phyloP scores from a whole-genome alignment of 1,284 basidiomycete species.

The Puccinia horiana region DNA sequence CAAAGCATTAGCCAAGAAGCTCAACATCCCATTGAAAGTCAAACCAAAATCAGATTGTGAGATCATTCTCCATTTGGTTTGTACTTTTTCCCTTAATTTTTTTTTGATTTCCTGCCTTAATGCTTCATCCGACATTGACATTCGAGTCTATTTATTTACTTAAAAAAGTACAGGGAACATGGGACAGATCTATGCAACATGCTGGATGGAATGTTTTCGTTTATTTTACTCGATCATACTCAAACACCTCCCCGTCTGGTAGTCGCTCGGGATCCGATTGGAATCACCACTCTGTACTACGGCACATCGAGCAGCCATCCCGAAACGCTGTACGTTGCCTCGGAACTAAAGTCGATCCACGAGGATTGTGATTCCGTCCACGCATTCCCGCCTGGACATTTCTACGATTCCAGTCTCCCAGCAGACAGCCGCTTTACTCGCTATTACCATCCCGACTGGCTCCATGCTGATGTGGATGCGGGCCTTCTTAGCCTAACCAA shows the following conservation, averaged over 20 bases:
- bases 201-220: conserved; percentile 99
- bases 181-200: conserved; percentile 73
- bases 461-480: conserved; percentile 70
- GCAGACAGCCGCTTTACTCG: conserved; percentile 71
- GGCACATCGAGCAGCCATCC: conserved; percentile 85
- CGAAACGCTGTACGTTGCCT: conserved; percentile 85
- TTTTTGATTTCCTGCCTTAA: background rate
- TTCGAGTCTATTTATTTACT: background rate
- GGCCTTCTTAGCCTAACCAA: conserved; percentile 67
- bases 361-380: conserved; percentile 94
- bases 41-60: conserved; percentile 87
- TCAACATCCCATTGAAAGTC: conserved; percentile 86
- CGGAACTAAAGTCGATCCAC: conserved; percentile 89
- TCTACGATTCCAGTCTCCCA: conserved; percentile 72
- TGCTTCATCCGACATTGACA: background rate
- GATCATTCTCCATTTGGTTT: conserved; percentile 86
- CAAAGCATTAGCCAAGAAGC: conserved; percentile 71
- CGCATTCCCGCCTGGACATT: conserved; percentile 94
- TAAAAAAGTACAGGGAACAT: conserved; percentile 75
- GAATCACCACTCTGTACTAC: conserved; percentile 97
- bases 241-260: conserved; percentile 85
- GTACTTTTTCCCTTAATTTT: conserved; percentile 54
- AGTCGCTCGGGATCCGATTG: conserved; percentile 94
- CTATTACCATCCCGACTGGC: conserved; percentile 86
- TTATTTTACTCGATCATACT: conserved; percentile 90